These are phyloP conservation scores for Eruca vesicaria DNA, from an alignment of 441 rosid genomes.

Conservation along the genomic window DNA sequence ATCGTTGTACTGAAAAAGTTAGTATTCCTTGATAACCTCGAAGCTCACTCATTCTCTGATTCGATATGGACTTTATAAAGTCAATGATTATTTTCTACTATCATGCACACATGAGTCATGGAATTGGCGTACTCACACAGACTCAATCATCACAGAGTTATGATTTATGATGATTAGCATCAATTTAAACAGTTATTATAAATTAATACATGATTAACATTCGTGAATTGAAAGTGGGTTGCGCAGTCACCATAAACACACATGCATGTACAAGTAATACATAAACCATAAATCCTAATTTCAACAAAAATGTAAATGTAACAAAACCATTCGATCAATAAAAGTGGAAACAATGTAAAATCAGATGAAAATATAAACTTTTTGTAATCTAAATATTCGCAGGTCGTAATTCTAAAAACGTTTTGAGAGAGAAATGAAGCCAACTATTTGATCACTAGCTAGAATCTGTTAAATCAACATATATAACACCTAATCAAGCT, in stretches of 20 bases:
- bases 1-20: slow-evolving; percentile 24
- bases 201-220: neutral
- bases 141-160: slow-evolving; percentile 14
- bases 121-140: slow-evolving; percentile 13
- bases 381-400: neutral
- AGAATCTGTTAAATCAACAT: neutral
- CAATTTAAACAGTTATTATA: neutral
- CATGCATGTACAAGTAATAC: neutral
- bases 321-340: neutral
- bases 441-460: neutral
- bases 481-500: neutral
- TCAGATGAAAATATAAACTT: neutral
- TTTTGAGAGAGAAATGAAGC: neutral
- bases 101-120: neutral
- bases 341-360: neutral
- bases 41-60: slow-evolving; percentile 26
- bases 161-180: neutral
- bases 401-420: neutral
- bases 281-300: neutral
- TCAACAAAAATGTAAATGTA: neutral
- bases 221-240: neutral
- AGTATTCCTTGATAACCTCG: slow-evolving; percentile 20
- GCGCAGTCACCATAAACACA: neutral
- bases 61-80: slow-evolving; percentile 2
- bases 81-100: slow-evolving; percentile 1